Evolutionary conservation across 1,284 basidiomycete species (phyloP).

Genomic region (Veloporphyrellus conicus): DNA sequence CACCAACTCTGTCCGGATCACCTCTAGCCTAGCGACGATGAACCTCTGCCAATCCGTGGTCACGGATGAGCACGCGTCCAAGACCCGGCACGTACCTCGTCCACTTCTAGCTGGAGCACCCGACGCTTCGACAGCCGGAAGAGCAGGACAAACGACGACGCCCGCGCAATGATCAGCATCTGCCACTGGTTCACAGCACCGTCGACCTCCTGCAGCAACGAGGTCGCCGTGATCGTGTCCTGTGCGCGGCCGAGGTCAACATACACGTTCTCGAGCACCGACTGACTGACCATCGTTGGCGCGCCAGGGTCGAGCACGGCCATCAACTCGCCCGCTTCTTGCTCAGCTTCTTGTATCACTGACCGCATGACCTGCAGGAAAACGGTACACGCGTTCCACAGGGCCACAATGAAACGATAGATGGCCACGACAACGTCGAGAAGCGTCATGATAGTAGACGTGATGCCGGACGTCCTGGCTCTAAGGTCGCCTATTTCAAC

Average conservation of each 20-base stretch:
- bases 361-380: constrained; percentile 12
- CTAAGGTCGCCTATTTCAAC: constrained; percentile 10
- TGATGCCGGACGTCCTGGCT: too few species aligned
- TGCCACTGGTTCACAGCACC: constrained; percentile 3
- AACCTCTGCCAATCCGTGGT: constrained; percentile 10
- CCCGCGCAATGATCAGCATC: constrained; percentile 21
- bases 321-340: constrained; percentile 19
- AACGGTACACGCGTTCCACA: constrained; percentile 17
- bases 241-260: neutral
- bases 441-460: neutral
- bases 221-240: constrained; percentile 5
- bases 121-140: constrained; percentile 19
- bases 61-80: too few species aligned
- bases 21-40: constrained; percentile 17
- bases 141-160: constrained; percentile 22
- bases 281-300: constrained; percentile 14
- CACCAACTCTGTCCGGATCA: constrained; percentile 21
- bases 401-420: constrained; percentile 1
- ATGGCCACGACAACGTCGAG: constrained; percentile 3
- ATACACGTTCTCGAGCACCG: neutral
- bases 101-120: constrained; percentile 25
- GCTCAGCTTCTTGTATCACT: constrained; percentile 15
- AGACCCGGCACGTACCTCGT: constrained; percentile 27
- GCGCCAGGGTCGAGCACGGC: constrained; percentile 10
- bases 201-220: neutral